Base-by-base conservation (phyloP, 2,329 filamentous ascomycete species). In the Diaporthe citriasiana region DNA sequence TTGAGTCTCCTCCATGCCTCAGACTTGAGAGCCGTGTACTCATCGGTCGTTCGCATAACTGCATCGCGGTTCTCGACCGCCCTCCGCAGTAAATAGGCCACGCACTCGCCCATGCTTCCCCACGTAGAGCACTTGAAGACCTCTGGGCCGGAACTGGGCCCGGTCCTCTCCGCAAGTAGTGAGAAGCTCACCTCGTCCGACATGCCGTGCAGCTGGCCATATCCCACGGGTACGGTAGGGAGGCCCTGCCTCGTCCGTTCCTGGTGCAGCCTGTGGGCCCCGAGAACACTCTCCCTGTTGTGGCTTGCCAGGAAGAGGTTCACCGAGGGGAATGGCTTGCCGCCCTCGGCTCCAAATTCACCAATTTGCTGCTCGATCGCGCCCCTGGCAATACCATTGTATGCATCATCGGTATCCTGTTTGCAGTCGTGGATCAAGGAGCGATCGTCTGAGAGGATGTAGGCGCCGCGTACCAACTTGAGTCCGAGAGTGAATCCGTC, bases 401-500 rank as follows among this genome's bases (percentile, higher is more conserved):
- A 91, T 55, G 82, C 83, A 6, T 81, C 78, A 74, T 91, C 87
- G 0, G 89, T 91, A 25, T 84, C 85, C 45, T 87, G 81, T 74
- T 89, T 89, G 59, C 84, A 87, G 70, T 87, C 84, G 78, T 87
- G 87, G 74, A 90, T 88, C n/a, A 89, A 78, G 3, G 82, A 79
- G 4, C 87, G 80, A 55, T 85, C 82, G 57, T 91, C 89, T 0
- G 83, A 84, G 38, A 82, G 81, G 50, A 91, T 83, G 78, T 91
- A 91, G 22, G 89, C 89, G 30, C 89, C 88, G 19, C 89, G 84
- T 2, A 90, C 89, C 12, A 90, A 82, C 79, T 91, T 91, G 71
- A 90, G 81, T 22, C 89, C 89, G 0, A 89, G 83, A 0, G 86
- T 88, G 78, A 88, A 90, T 3, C 81, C 82, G 40, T 87, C 84